phyloP scores from a whole-genome alignment of 192 early-diverging fungal genomes.

The Chytriomyces sp. region DNA sequence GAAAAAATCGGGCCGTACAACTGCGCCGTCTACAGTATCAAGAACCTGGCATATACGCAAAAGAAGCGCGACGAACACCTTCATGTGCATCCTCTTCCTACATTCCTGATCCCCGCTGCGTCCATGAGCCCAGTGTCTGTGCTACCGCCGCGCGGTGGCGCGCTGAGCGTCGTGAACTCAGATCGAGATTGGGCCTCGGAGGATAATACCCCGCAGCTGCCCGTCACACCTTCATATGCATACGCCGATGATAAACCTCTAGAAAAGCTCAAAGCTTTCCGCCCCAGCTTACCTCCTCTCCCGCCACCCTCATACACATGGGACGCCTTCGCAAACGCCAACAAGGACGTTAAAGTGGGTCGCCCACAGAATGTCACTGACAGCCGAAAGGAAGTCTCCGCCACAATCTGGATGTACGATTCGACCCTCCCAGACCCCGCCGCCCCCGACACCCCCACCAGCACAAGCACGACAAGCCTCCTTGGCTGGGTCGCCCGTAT shows the following conservation, averaged over 20 bases:
- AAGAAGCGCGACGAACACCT: conserved; percentile 47
- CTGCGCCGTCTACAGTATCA: conserved; percentile 50
- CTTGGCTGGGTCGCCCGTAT: not conserved
- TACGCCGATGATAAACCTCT: conserved; percentile 11
- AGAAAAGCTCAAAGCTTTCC: conserved; percentile 32
- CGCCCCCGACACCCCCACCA: not conserved
- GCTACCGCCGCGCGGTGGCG: not conserved
- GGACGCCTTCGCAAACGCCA: conserved; percentile 40
- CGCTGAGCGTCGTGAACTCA: conserved; percentile 11
- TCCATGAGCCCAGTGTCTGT: not conserved
- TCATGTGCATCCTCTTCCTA: not conserved
- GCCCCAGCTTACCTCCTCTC: conserved; percentile 41
- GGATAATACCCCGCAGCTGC: not conserved
- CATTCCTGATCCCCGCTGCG: not conserved
- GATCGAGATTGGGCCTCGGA: conserved; percentile 39
- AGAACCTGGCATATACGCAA: conserved; percentile 32
- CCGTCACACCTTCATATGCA: not conserved
- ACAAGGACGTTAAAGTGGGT: conserved; percentile 32
- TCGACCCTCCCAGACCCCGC: not conserved
- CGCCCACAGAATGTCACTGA: conserved; percentile 24
- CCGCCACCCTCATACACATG: conserved; percentile 1
- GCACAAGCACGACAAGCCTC: no score
- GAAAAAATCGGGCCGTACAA: conserved; percentile 44
- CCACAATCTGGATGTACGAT: conserved; percentile 57
- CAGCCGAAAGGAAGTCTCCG: conserved; percentile 27